Evolutionary conservation across 495 filamentous ascomycete species (phyloP), one percentile per base, ranked within the genome.

Genomic region (Bombardia bombarda): DNA sequence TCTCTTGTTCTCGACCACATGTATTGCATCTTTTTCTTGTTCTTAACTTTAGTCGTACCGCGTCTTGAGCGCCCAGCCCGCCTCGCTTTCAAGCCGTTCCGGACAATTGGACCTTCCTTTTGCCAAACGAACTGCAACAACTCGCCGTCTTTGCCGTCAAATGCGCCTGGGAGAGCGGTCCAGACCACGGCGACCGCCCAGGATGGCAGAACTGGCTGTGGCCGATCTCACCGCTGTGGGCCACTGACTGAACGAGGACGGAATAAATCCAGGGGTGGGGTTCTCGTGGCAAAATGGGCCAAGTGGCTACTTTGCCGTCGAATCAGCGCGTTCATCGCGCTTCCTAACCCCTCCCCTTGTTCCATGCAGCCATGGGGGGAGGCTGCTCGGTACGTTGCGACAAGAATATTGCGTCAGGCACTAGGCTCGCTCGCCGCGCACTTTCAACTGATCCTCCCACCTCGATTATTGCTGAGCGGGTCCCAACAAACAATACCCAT

Each of bases 251-350:
- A 33, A 22, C 20, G 37, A 51, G 33, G 30, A 41, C 36, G 43
- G 17, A 45, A 44, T 33, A 51, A 41, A 26, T 35, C 37, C 38
- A 25, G 33, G 43, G 33, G 51, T 51, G 53, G 57, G 42, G 24
- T 42, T 19, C 12, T 12, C 26, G 54, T 60, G 57, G 54, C 57
- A 47, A n/a, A 56, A 47, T 34, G 21, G 26, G 32, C 42, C 16
- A n/a, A 13, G 24, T 35, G n/a, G n/a, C n/a, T n/a, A n/a, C n/a
- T n/a, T n/a, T n/a, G 10, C 39, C 23, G 37, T 41, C 54, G 51
- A 60, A 60, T 60, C 51, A 57, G 16, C 18, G 18, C 9, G 47
- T 35, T 14, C 14, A 20, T 44, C 32, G 38, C 38, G 25, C 39
- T 24, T 42, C 23, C 34, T 36, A 22, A 24, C 30, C 40, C 32